phyloP scores from a whole-genome alignment of 75 land plant genomes.

The Larix kaempferi region DNA sequence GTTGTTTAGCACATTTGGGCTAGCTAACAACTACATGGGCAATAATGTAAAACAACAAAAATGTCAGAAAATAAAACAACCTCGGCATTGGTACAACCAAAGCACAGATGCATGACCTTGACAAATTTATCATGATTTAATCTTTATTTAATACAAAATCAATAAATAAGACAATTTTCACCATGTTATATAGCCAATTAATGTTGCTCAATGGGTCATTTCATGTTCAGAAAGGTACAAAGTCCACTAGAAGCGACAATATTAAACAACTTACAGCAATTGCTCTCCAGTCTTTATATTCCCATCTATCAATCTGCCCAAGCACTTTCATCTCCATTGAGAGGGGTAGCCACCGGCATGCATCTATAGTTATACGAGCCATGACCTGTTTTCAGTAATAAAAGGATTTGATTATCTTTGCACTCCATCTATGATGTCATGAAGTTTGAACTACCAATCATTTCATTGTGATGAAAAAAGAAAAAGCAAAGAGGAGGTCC shows the following conservation, averaged over 20 bases:
- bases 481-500: not conserved
- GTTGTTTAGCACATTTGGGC: too few relatives aligned
- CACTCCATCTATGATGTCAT: not conserved
- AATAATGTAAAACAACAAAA: too few relatives aligned
- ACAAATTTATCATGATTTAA: not conserved
- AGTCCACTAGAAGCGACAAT: not conserved
- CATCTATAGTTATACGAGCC: constrained; percentile 5
- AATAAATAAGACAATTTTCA: not conserved
- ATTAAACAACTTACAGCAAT: not conserved
- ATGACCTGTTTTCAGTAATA: not conserved
- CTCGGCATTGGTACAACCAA: too few relatives aligned
- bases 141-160: not conserved
- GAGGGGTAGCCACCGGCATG: constrained; percentile 9
- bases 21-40: too few relatives aligned
- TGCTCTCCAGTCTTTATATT: constrained; percentile 10
- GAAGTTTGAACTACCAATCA: not conserved
- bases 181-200: not conserved
- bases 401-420: not conserved
- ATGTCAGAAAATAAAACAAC: too few relatives aligned
- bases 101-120: not conserved
- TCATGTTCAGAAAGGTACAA: not conserved
- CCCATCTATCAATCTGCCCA: constrained; percentile 12
- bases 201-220: not conserved
- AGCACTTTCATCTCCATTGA: not conserved
- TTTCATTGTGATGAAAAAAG: not conserved